A percentile compares a stretch with the other conserved stretches of the same genome.
These are phyloP conservation scores for Helotiales sp. DNA, from an alignment of 2,329 filamentous ascomycete species.

Conservation along the genomic window DNA sequence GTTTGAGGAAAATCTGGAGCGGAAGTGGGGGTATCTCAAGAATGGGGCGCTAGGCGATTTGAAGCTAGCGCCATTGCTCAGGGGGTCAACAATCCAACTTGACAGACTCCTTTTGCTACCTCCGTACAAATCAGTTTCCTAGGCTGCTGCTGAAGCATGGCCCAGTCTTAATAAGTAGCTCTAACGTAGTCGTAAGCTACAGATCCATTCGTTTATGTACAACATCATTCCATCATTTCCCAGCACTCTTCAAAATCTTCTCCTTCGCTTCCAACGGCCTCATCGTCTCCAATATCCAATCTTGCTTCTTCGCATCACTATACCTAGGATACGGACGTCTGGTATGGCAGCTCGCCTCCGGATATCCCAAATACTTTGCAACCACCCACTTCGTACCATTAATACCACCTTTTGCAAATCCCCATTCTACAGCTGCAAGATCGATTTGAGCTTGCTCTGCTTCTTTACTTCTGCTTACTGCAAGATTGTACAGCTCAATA, in stretches of 20 bases:
- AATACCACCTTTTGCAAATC: constrained; percentile 64
- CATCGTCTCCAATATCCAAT: constrained; percentile 39
- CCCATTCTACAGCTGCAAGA: constrained; percentile 66
- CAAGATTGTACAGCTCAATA: constrained; percentile 58
- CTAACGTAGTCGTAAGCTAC: no score
- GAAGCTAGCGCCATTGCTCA: no score
- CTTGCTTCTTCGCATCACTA: constrained; percentile 44
- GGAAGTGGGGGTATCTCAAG: background rate
- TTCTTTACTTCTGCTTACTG: constrained; percentile 53
- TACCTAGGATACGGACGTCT: constrained; percentile 54
- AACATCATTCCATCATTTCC: background rate
- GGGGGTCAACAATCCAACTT: no score
- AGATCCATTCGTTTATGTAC: background rate
- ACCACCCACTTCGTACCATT: constrained; percentile 65
- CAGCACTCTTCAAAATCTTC: background rate
- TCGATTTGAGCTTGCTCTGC: constrained; percentile 61
- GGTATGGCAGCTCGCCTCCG: constrained; percentile 53
- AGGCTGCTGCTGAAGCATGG: no score
- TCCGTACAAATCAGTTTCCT: no score
- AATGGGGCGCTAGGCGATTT: background rate
- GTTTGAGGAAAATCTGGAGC: background rate
- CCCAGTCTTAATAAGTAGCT: no score
- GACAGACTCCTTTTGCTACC: no score
- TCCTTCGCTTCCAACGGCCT: constrained; percentile 23
- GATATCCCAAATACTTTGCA: constrained; percentile 60